Base-by-base conservation (phyloP, 257 asterid genomes). In the Solanum rostratum region DNA sequence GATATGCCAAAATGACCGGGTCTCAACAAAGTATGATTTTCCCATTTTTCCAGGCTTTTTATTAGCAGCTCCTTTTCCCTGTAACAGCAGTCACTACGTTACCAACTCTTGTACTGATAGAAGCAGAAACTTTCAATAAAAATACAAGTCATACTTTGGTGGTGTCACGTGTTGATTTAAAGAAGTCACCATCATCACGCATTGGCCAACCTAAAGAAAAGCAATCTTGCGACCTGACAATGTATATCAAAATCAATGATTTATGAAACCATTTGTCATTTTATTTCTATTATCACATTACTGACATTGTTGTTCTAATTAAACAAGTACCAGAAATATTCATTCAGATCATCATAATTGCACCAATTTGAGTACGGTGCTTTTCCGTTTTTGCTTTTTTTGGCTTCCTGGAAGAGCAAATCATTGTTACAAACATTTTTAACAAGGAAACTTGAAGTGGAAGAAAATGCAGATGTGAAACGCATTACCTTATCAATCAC, bases 121-220 rank as follows among this genome's bases (percentile, higher is more conserved):
- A 50, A 78, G 82, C 10, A 52, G 63, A 78, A 78, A 50, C 63
- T 49, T 78, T 52, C 37, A 45, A 78, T 78, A 24, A 27, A 78
- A 85, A 30, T 80, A 18, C 81, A 86, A 71, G 80, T 37, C 82
- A 70, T 87, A 95, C 99, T 91, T 93, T 82, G 50, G 87, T 86
- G 52, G 63, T 83, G 45, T 86, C 91, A 81, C 90, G 92, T 60
- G 92, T 88, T 73, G 97, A 91, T 87, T 94, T 95, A 89, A 97
- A 97, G 91, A 97, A 95, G 60, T 97, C 96, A 76, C 94, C 97
- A 89, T 94, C 98, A 90, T 93, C 99, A 73, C 97, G 92, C 98
- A 97, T 97, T 43, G 99, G 99, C 99, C 99, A 97, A 79, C 99
- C 99, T 93, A 95, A 88, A 39, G 87, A 87, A 92, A 97, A 97